Base-by-base conservation (phyloP, 441 rosid genomes). In the Corymbia calophylla region DNA sequence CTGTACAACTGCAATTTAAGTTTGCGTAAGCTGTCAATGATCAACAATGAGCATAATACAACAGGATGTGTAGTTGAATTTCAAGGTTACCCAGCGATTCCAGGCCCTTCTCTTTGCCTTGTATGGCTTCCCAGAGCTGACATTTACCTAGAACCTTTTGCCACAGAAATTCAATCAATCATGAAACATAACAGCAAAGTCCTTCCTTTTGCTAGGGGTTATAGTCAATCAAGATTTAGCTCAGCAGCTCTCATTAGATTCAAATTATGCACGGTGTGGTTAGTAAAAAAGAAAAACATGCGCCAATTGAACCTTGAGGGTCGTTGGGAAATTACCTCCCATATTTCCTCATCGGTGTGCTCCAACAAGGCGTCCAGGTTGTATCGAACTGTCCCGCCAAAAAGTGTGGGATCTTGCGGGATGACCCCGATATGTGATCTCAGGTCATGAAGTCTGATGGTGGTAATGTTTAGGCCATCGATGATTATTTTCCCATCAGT, bases 391-490 rank as follows among this genome's bases (percentile, higher is more conserved):
- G 90, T 87, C 39, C 94, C 92, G 1, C 92, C 86, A 73, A 92
- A 93, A 90, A 92, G 92, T n/a, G 90, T 92, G 27, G 93, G 93
- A 62, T 93, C 94, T 70, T 93, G 94, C 64, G 92, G 94, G 82
- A 92, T 93, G 87, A 91, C 89, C 64, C 92, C 88, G 10, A 93
- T 58, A 55, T 77, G 89, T 73, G 89, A 90, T 80, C 92, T 89
- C 60, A 93, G 87, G 88, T 93, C 93, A 56, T 92, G 91, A 77
- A 93, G 91, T 51, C 94, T 92, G 3, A 93, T 92, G n/a, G 88
- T 77, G 49, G 88, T 66, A 73, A 93, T 92, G 88, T 92, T 88
- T 53, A 93, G 53, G 56, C 87, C 90, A 84, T 93, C 93, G 6
- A 93, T 77, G 32, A 91, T 64, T 86, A 92, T 92, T n/a, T 77